Base-by-base conservation (phyloP, 1,139 yeast species). In the Hansenula sp. region DNA sequence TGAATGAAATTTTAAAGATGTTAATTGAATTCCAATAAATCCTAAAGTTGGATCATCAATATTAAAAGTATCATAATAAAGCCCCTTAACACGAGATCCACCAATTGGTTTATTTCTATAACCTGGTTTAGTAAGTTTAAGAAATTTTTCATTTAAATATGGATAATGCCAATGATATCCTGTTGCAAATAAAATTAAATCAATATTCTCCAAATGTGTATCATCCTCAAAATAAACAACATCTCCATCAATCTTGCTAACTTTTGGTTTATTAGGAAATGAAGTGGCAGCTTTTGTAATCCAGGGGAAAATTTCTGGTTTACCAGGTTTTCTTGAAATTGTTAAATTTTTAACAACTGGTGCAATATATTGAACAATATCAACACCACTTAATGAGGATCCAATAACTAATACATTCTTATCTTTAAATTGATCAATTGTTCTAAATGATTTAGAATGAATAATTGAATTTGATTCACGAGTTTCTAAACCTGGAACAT, bases 11-110 rank as follows among this genome's bases (percentile, higher is more conserved):
- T 82, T 70, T 2, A 75, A 53, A 29, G 82, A 74, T 44, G 80
- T 75, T 2, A 88, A 85, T 18, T 79, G 65, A 14, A 79, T 72
- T 7, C 79, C 75, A 24, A 76, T 63, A 37, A 79, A 65, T 2
- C 76, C 79, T 42, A 82, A 52, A 2, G 81, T 70, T 2, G 85
- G 83, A 50, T 76, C 80, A 31, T 69, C 64, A 36, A 67, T 67
- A 51, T 71, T 72, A 36, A 79, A 57, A 3, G 75, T 58, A 39
- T 79, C 85, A 44, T 66, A 63, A 65, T 77, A 80, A 10, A 77
- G 56, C 24, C 76, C 73, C 39, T 65, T 66, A 14, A 79, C 61
- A 34, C 73, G 64, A 33, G 59, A 53, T 7, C 79, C 77, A 36
- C 65, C 61, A 0, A 74, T 67, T 32, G 73, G 62, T 9, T 71